Percentiles rank a stretch among this genome's conserved stretches.
Evolutionary conservation across 345 rosid species (phyloP).

Genomic region (Acer campestre): DNA sequence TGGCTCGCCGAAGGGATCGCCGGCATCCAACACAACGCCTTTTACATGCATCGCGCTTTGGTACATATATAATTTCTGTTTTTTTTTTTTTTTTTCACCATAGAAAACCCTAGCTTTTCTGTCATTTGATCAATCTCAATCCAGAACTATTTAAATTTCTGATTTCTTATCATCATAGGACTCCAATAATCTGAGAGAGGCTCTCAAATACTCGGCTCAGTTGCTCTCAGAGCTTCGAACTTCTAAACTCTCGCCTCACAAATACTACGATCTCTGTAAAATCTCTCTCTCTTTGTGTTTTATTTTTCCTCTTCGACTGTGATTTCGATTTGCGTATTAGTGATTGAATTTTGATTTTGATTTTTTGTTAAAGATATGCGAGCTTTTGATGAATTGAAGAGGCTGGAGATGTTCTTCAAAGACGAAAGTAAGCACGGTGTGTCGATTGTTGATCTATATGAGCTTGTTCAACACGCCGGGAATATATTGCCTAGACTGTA

Average conservation of each 20-base stretch:
- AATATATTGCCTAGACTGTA: conserved; percentile 89
- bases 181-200: conserved; percentile 81
- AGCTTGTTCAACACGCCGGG: conserved; percentile 96
- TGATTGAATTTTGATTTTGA: conserved; percentile 5
- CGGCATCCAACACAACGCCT: conserved; percentile 86
- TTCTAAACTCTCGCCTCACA: conserved; percentile 90
- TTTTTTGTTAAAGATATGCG: conserved; percentile 61
- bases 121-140: not conserved
- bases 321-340: conserved; percentile 15
- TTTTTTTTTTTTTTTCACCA: too few species aligned
- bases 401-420: conserved; percentile 79
- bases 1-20: conserved; percentile 99
- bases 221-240: conserved; percentile 95
- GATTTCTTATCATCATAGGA: conserved; percentile 44
- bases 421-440: conserved; percentile 83
- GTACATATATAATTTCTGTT: conserved; percentile 31
- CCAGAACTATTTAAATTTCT: too few species aligned
- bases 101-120: conserved; percentile 3
- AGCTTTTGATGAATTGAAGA: conserved; percentile 86
- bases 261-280: conserved; percentile 83
- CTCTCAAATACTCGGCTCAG: conserved; percentile 84
- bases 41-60: conserved; percentile 89
- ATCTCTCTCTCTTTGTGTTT: conserved; percentile 19
- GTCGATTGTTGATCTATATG: conserved; percentile 74
- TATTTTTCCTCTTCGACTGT: not conserved